A percentile compares a stretch with the other conserved stretches of the same genome.
These are phyloP conservation scores for Diaporthe capsici DNA, from an alignment of 2,329 filamentous ascomycete genomes.

Conservation along the genomic window DNA sequence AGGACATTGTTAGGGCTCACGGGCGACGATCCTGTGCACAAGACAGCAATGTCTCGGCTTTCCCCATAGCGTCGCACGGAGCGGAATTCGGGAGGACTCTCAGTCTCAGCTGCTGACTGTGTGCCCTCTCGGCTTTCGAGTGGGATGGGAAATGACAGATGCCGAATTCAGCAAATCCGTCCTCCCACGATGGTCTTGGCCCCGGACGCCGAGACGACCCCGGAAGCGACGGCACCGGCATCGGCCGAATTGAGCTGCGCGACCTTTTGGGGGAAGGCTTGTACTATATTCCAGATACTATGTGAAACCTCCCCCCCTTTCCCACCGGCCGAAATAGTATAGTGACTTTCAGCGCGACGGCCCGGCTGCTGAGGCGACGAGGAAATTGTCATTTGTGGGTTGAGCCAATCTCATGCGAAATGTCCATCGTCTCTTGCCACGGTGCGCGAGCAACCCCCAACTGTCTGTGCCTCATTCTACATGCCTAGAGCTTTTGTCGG, in stretches of 20 bases:
- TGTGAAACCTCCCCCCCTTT: not conserved
- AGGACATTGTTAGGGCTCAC: conserved; percentile 2
- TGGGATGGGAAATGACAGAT: conserved; percentile 22
- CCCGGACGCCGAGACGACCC: conserved; percentile 18
- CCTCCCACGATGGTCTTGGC: conserved; percentile 13
- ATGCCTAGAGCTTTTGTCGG: conserved; percentile 9
- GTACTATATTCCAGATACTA: conserved; percentile 20
- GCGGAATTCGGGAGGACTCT: conserved; percentile 15
- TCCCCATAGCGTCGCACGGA: conserved; percentile 13
- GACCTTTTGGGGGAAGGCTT: not conserved
- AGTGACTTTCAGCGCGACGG: conserved; percentile 18
- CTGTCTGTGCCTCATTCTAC: not conserved
- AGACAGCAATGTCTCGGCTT: conserved; percentile 23
- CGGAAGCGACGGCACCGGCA: conserved; percentile 30
- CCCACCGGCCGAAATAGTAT: not conserved
- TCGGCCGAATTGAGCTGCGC: conserved; percentile 19
- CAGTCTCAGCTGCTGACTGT: conserved; percentile 16
- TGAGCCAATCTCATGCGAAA: conserved; percentile 26
- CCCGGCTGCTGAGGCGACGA: not conserved
- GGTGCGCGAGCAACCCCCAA: not conserved
- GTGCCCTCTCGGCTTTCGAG: not conserved
- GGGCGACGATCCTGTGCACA: conserved; percentile 12
- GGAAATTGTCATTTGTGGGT: conserved; percentile 2
- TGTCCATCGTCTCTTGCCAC: not conserved
- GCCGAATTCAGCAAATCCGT: conserved; percentile 15